These are phyloP conservation scores for Dalbergia cultrata DNA, from an alignment of 306 rosid species.

Conservation along the genomic window DNA sequence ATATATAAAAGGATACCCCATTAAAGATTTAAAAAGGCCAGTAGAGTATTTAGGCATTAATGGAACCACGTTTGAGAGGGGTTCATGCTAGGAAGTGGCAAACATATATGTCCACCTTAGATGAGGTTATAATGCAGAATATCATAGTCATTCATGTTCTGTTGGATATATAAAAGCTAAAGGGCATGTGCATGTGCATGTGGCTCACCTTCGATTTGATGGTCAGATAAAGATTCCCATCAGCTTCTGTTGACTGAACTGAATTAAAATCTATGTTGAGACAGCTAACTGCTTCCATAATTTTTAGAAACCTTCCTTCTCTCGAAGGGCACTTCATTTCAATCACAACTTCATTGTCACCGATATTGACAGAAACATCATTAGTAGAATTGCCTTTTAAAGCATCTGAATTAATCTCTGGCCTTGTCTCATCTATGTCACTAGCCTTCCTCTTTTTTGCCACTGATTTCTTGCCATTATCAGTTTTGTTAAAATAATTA, in stretches of 20 bases:
- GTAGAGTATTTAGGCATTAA: neutral
- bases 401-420: conserved; percentile 47
- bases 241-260: conserved; percentile 72
- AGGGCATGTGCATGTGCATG: neutral
- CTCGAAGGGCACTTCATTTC: conserved; percentile 69
- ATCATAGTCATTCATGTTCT: neutral
- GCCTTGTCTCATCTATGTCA: conserved; percentile 58
- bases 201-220: conserved; percentile 73
- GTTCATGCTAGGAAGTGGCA: neutral
- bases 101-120: neutral
- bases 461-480: conserved; percentile 57
- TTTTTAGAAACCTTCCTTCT: conserved; percentile 65
- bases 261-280: conserved; percentile 72
- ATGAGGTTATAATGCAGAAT: neutral
- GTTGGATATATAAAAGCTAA: conserved; percentile 28
- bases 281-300: conserved; percentile 70
- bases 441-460: conserved; percentile 76
- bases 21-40: conserved; percentile 5
- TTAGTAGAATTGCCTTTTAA: conserved; percentile 45
- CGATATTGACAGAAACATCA: conserved; percentile 55
- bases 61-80: neutral
- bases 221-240: conserved; percentile 67
- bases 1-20: conserved; percentile 5
- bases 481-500: conserved; percentile 63
- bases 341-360: conserved; percentile 59